phyloP scores from a whole-genome alignment of 345 rosid genomes.

The Melaleuca quinquenervia region DNA sequence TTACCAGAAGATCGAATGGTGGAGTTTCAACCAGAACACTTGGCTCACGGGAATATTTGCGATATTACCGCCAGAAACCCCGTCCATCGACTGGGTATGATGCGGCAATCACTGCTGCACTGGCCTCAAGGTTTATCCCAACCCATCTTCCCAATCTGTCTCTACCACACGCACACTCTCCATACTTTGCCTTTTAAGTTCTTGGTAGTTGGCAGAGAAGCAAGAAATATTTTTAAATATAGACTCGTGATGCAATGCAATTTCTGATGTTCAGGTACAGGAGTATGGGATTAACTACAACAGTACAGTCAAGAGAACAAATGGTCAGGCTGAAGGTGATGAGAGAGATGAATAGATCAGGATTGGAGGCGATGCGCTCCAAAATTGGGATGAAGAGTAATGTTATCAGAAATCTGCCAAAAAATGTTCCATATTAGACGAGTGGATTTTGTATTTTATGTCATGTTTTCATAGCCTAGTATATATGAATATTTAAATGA shows the following conservation, averaged over 20 bases:
- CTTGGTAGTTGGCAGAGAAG: background rate
- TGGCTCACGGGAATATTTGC: slow-evolving; percentile 84
- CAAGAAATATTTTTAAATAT: background rate
- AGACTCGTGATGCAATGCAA: background rate
- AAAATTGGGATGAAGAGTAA: slow-evolving; percentile 81
- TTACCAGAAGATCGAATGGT: slow-evolving; percentile 41
- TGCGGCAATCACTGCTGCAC: slow-evolving; percentile 45
- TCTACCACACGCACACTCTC: background rate
- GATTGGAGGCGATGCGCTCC: slow-evolving; percentile 60
- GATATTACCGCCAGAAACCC: slow-evolving; percentile 87
- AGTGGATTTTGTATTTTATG: background rate
- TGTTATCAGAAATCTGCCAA: slow-evolving; percentile 72
- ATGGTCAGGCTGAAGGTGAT: slow-evolving; percentile 68
- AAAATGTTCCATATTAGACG: slow-evolving; percentile 58
- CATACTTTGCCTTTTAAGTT: background rate
- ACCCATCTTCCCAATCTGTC: background rate
- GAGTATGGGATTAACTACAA: slow-evolving; percentile 75
- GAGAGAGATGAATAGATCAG: slow-evolving; percentile 53
- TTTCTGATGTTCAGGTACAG: slow-evolving; percentile 40
- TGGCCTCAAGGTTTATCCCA: slow-evolving; percentile 61
- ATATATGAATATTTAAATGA: background rate
- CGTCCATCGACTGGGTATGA: slow-evolving; percentile 53
- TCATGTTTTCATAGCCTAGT: background rate
- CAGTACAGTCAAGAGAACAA: slow-evolving; percentile 57
- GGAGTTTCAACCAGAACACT: slow-evolving; percentile 45